phyloP scores from a whole-genome alignment of 1,139 yeast species.

The Protomyces pachydermus region DNA sequence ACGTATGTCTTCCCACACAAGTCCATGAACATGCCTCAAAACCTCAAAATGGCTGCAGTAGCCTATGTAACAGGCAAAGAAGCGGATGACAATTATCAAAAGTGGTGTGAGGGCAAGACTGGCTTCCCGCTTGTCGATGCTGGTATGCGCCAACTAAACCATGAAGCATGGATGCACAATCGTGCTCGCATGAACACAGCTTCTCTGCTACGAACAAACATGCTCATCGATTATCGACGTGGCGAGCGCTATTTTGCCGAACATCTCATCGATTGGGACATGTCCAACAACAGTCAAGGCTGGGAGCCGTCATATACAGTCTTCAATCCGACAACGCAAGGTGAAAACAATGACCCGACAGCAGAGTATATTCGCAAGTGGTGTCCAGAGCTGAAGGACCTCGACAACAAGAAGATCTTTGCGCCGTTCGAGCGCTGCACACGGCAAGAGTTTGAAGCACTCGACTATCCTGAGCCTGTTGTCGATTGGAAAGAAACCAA shows the following conservation, averaged over 20 bases:
- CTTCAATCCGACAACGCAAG: slow-evolving; percentile 52
- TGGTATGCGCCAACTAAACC: slow-evolving; percentile 49
- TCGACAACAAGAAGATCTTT: slow-evolving; percentile 40
- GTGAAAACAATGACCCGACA: slow-evolving; percentile 47
- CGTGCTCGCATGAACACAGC: slow-evolving; percentile 54
- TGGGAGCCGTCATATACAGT: slow-evolving; percentile 58
- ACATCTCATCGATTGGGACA: slow-evolving; percentile 51
- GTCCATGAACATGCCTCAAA: slow-evolving; percentile 47
- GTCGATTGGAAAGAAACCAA: slow-evolving; percentile 37
- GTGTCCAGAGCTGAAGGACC: slow-evolving; percentile 48
- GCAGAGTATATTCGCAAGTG: slow-evolving; percentile 49
- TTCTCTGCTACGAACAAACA: slow-evolving; percentile 50
- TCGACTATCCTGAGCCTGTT: slow-evolving; percentile 46
- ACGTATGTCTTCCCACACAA: slow-evolving; percentile 50
- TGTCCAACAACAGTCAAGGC: slow-evolving; percentile 54
- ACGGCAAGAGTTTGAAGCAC: slow-evolving; percentile 33
- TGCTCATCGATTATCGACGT: slow-evolving; percentile 52
- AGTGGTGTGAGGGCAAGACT: slow-evolving; percentile 52
- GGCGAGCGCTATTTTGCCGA: slow-evolving; percentile 52
- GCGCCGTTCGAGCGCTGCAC: slow-evolving; percentile 41
- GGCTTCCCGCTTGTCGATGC: slow-evolving; percentile 58
- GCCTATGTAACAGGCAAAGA: slow-evolving; percentile 46
- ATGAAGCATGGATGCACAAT: slow-evolving; percentile 53
- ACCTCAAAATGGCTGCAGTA: slow-evolving; percentile 44
- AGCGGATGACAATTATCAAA: slow-evolving; percentile 38